A percentile compares a stretch with the other conserved stretches of the same genome.
Conservation (phyloP, 2,329 filamentous ascomycete species). For the Teratosphaeria zuluensis region DNA sequence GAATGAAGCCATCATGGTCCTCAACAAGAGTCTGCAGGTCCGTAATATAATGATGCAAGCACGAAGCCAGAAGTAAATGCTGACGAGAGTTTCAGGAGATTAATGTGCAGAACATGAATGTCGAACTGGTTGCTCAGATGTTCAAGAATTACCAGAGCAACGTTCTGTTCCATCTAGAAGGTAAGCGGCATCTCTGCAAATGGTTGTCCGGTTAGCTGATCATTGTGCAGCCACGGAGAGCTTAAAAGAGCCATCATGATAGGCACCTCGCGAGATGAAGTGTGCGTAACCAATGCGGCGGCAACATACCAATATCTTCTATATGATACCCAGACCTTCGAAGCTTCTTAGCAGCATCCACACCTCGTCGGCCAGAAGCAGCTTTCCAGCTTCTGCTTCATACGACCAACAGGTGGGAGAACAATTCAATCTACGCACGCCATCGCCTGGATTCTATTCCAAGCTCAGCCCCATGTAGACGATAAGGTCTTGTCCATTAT, state of each 20-base stretch:
- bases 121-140: slow-evolving; percentile 96
- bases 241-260: slow-evolving; percentile 7
- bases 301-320: no score
- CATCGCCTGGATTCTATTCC: background rate
- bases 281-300: no score
- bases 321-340: background rate
- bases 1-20: slow-evolving; percentile 82
- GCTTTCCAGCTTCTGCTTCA: background rate
- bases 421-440: background rate
- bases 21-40: slow-evolving; percentile 89
- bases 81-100: slow-evolving; percentile 57
- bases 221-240: slow-evolving; percentile 5
- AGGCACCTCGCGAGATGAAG: no score
- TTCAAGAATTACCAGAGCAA: slow-evolving; percentile 99
- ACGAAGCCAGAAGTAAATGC: background rate
- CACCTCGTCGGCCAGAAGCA: background rate
- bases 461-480: background rate
- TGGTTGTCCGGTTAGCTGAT: no score
- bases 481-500: background rate
- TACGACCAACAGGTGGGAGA: background rate
- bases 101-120: slow-evolving; percentile 98
- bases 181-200: no score
- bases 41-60: background rate
- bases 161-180: slow-evolving; percentile 92
- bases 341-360: background rate